Evolutionary conservation across 2,329 filamentous ascomycete genomes (phyloP).

Genomic region (Trichoderma sp.): DNA sequence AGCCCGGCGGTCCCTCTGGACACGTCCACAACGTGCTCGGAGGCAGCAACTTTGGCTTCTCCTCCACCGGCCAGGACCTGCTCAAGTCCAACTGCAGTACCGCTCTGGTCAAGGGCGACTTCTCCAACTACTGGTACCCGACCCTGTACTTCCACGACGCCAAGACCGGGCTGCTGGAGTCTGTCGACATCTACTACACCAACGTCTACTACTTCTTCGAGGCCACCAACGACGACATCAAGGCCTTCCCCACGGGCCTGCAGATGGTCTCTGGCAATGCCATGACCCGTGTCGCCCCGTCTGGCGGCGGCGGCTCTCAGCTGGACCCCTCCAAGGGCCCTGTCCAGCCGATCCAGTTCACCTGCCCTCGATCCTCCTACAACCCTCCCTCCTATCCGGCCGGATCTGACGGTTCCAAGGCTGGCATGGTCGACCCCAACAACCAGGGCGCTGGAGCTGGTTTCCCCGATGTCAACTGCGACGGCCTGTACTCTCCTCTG

Average conservation of each 20-base stretch:
- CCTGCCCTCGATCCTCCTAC: conserved; percentile 58
- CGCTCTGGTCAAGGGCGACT: conserved; percentile 67
- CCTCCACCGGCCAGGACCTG: conserved; percentile 62
- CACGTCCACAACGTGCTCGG: conserved; percentile 74
- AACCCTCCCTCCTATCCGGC: conserved; percentile 53
- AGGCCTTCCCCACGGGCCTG: conserved; percentile 69
- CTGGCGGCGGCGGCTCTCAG: conserved; percentile 51
- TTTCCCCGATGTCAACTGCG: conserved; percentile 72
- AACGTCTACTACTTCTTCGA: conserved; percentile 78
- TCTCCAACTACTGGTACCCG: conserved; percentile 78
- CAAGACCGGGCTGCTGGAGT: conserved; percentile 62
- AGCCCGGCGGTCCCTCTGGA: conserved; percentile 56
- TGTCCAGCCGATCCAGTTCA: conserved; percentile 59
- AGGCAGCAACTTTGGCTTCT: conserved; percentile 66
- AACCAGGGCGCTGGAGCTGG: conserved; percentile 60
- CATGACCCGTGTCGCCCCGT: conserved; percentile 58
- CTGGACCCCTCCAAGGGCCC: conserved; percentile 55
- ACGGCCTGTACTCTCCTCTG: conserved; percentile 61
- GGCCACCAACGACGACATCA: conserved; percentile 63
- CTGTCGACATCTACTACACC: conserved; percentile 71
- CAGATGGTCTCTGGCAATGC: conserved; percentile 71
- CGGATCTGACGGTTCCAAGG: conserved; percentile 55
- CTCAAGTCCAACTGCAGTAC: conserved; percentile 68
- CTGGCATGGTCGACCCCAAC: conserved; percentile 56
- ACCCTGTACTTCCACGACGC: conserved; percentile 68